A percentile compares a stretch with the other conserved stretches of the same genome.
These are phyloP conservation scores for Gossypioides kirkii DNA, from an alignment of 345 rosid genomes.

Conservation along the genomic window DNA sequence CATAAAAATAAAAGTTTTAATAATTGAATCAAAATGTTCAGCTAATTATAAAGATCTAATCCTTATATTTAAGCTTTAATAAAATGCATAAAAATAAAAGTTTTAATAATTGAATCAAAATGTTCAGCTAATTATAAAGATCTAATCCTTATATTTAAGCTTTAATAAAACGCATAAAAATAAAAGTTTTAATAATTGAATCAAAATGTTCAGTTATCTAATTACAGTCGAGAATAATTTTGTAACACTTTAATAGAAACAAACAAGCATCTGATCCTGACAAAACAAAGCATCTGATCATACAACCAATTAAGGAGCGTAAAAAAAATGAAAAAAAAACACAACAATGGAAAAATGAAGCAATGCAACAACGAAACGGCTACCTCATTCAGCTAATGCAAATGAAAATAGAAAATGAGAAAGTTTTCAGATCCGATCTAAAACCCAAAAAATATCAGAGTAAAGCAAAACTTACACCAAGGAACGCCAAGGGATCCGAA, in stretches of 20 bases:
- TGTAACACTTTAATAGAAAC: background rate
- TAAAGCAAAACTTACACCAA: constrained; percentile 74
- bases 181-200: background rate
- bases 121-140: too few relatives aligned
- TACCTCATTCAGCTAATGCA: background rate
- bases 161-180: background rate
- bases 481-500: constrained; percentile 96
- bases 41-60: too few relatives aligned
- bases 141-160: background rate
- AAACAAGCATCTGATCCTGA: background rate
- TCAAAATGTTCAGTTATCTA: background rate
- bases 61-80: background rate
- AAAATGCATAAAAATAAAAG: background rate
- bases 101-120: background rate
- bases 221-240: background rate
- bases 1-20: background rate
- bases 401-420: too few relatives aligned
- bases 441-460: background rate
- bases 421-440: background rate
- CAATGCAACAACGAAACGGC: background rate
- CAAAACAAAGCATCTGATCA: background rate
- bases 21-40: background rate
- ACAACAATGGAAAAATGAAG: background rate
- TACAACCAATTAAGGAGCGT: background rate
- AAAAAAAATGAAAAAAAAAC: background rate